Evolutionary conservation across 2,329 filamentous ascomycete genomes (phyloP).

Genomic region (Mycocentrospora acerina): DNA sequence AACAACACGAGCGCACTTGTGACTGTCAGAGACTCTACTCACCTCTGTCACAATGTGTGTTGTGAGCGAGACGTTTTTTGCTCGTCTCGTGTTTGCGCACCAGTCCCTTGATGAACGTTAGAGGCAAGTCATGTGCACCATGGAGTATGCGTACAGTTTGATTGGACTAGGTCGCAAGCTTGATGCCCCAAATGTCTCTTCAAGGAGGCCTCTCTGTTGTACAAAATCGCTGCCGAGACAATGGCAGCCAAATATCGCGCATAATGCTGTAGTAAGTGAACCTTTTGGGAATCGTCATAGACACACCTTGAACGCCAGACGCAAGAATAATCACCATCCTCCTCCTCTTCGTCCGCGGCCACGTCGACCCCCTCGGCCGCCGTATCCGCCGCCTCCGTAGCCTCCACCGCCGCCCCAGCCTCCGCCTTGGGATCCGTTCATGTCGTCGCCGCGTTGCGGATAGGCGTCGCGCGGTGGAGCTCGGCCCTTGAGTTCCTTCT

Average conservation of each 20-base stretch:
- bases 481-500: conserved; percentile 79
- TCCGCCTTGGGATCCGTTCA: conserved; percentile 27
- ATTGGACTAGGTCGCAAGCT: conserved; percentile 32
- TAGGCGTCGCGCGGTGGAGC: conserved; percentile 55
- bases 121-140: conserved; percentile 30
- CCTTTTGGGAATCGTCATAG: conserved; percentile 32
- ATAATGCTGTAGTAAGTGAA: conserved; percentile 36
- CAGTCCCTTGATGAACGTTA: conserved; percentile 34
- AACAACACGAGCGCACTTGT: no score
- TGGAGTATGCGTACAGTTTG: conserved; percentile 37
- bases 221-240: conserved; percentile 21
- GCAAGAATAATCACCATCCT: conserved; percentile 29
- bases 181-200: conserved; percentile 13
- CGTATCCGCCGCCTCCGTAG: conserved; percentile 19
- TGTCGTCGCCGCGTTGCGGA: conserved; percentile 22
- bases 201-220: conserved; percentile 25
- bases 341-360: conserved; percentile 30
- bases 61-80: no score
- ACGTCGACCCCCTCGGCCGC: conserved; percentile 30
- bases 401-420: conserved; percentile 19
- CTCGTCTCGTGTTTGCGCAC: conserved; percentile 5
- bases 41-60: no score
- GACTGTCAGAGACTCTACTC: no score
- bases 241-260: conserved; percentile 19
- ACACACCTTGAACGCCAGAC: conserved; percentile 42